phyloP scores from a whole-genome alignment of 129 eudicot genomes.

The Flaveria robusta region DNA sequence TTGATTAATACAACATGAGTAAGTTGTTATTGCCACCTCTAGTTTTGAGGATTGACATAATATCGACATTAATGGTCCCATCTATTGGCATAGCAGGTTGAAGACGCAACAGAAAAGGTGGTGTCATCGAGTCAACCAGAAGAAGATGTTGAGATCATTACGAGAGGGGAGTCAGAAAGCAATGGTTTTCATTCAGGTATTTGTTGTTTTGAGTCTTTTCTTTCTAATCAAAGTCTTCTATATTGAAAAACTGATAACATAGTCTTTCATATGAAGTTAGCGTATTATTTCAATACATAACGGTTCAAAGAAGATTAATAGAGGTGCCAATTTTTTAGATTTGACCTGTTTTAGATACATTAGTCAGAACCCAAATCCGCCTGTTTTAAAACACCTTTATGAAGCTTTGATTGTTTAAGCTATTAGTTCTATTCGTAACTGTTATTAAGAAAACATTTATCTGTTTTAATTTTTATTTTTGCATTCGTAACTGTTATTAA shows the following conservation, averaged over 20 bases:
- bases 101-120: constrained; percentile 28
- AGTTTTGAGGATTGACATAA: constrained; percentile 7
- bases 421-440: no score
- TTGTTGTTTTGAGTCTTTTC: constrained; percentile 6
- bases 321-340: background rate
- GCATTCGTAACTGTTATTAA: no score
- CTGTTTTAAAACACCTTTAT: no score
- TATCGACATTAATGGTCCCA: constrained; percentile 12
- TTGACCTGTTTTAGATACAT: background rate
- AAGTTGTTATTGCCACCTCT: constrained; percentile 7
- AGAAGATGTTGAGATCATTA: constrained; percentile 31
- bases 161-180: constrained; percentile 14
- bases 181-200: constrained; percentile 38
- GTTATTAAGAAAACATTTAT: no score
- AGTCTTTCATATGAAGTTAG: constrained; percentile 13
- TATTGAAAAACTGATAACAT: background rate
- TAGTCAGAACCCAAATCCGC: no score
- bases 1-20: background rate
- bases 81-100: constrained; percentile 36
- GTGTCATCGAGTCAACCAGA: constrained; percentile 34
- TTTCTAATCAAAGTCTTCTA: constrained; percentile 4
- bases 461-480: no score
- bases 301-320: background rate
- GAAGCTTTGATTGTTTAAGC: no score
- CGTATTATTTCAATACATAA: background rate